These are phyloP conservation scores for Phaeolepiota aurea DNA, from an alignment of 768 basidiomycete genomes.

Conservation along the genomic window DNA sequence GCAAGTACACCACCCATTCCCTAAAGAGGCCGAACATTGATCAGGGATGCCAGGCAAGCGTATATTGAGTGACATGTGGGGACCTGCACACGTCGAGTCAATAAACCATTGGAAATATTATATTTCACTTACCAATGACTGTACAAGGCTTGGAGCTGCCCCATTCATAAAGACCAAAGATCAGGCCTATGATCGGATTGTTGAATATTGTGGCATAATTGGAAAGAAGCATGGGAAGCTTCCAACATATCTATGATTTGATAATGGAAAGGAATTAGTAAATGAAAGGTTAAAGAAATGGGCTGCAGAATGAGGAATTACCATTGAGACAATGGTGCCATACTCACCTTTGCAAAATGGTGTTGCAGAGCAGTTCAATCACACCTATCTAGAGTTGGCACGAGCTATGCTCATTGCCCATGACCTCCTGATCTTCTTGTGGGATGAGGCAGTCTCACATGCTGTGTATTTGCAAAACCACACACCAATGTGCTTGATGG, in stretches of 20 bases:
- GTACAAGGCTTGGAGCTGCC: slow-evolving; percentile 2
- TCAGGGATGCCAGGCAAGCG: slow-evolving; percentile 13
- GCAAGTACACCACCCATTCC: slow-evolving; percentile 18
- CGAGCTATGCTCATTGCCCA: slow-evolving; percentile 22
- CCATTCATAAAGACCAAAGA: slow-evolving; percentile 11
- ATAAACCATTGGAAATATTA: slow-evolving; percentile 16
- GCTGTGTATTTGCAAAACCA: slow-evolving; percentile 20
- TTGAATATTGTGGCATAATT: slow-evolving; percentile 7
- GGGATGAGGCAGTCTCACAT: slow-evolving; percentile 21
- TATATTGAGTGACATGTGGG: slow-evolving; percentile 20
- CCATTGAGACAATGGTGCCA: slow-evolving; percentile 20
- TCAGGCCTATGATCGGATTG: slow-evolving; percentile 9
- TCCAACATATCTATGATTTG: slow-evolving; percentile 10
- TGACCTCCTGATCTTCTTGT: slow-evolving; percentile 16
- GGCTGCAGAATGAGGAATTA: slow-evolving; percentile 15
- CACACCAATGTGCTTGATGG: slow-evolving; percentile 13
- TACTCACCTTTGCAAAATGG: slow-evolving; percentile 31
- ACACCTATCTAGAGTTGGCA: slow-evolving; percentile 19
- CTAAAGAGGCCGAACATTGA: slow-evolving; percentile 17
- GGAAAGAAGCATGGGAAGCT: slow-evolving; percentile 7
- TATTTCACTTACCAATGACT: slow-evolving; percentile 17
- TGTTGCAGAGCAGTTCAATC: slow-evolving; percentile 28
- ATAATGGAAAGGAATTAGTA: slow-evolving; percentile 24
- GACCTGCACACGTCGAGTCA: slow-evolving; percentile 14
- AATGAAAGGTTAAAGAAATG: slow-evolving; percentile 14